Evolutionary conservation across 2,329 filamentous ascomycete species (phyloP), one percentile per base, ranked within the genome.

Genomic region (Gliomastix tumulicola): DNA sequence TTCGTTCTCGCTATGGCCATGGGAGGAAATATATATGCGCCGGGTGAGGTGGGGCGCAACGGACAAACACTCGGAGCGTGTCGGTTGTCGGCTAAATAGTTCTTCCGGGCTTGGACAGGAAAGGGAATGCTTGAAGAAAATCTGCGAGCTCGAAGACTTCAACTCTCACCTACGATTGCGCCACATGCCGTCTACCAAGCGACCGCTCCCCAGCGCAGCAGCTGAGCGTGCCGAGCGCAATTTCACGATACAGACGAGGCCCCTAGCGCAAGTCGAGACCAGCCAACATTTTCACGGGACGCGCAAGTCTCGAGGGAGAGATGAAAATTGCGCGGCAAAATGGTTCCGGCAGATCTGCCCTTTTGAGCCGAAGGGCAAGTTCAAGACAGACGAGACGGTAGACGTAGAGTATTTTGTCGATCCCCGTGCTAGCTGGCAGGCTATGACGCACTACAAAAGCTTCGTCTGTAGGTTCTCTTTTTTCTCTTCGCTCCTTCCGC

Each of bases 391-490:
- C 47, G 66, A 71, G 42, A 70, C 63, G 20, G 65, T 78, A 68
- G 71, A 76, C 42, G 55, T 75, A 10, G 62, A 71, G 48, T 78
- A 76, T 44, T 61, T 64, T 17, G 67, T 78, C 21, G 65, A 69
- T 36, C 73, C 73, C 5, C 59, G 63, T 19, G 66, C 69, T 51
- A 61, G 62, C 46, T 78, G 74, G 74, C 59, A 64, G 19, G 69
- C 74, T 35, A 77, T 77, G 73, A 76, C 72, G 40, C 60, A 71
- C 36, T 78, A 78, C 49, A 78, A 76, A 42, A 77, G 74, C 53
- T 78, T 78, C 42, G 71, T 77, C 41, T 57, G 73, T 77, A 63
- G 58, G 73, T 74, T 30, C 17, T 23, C 22, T 22, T 21, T n/a
- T 17, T 28, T 15, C 20, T 20, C 17, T 25, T n/a, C n/a, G n/a